Evolutionary conservation across 2,329 filamentous ascomycete genomes (phyloP).

Genomic region (Apiospora arundinis): DNA sequence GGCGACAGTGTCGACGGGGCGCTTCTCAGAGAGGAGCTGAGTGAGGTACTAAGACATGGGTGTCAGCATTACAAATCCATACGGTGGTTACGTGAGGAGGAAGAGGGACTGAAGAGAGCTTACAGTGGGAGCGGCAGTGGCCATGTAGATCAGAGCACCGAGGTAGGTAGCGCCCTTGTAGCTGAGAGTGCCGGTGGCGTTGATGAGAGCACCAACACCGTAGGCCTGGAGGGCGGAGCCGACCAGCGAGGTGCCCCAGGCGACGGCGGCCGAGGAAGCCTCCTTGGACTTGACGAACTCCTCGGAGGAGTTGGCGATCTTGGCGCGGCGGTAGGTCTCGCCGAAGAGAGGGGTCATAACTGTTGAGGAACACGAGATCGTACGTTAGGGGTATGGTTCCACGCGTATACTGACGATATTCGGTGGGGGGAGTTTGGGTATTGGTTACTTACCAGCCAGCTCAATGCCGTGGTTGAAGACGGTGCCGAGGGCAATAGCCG

Average conservation of each 20-base stretch:
- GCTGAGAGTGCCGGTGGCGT: constrained; percentile 90
- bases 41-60: constrained; percentile 71
- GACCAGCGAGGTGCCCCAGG: constrained; percentile 88
- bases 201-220: constrained; percentile 88
- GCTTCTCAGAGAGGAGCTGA: constrained; percentile 89
- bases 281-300: constrained; percentile 96
- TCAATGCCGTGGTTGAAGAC: constrained; percentile 94
- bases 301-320: constrained; percentile 91
- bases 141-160: constrained; percentile 88
- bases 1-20: constrained; percentile 87
- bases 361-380: constrained; percentile 25
- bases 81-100: too few relatives aligned
- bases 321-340: constrained; percentile 91
- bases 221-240: constrained; percentile 91
- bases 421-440: background rate
- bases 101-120: constrained; percentile 41
- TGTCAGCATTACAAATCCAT: constrained; percentile 25
- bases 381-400: background rate
- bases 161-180: constrained; percentile 98
- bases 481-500: constrained; percentile 94
- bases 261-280: constrained; percentile 82
- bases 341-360: constrained; percentile 91
- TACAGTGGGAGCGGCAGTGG: constrained; percentile 86
- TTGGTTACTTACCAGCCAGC: constrained; percentile 62
- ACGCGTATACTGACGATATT: background rate